phyloP scores from a whole-genome alignment of 2,329 filamentous ascomycete genomes.

The Fonsecaea multimorphosa region DNA sequence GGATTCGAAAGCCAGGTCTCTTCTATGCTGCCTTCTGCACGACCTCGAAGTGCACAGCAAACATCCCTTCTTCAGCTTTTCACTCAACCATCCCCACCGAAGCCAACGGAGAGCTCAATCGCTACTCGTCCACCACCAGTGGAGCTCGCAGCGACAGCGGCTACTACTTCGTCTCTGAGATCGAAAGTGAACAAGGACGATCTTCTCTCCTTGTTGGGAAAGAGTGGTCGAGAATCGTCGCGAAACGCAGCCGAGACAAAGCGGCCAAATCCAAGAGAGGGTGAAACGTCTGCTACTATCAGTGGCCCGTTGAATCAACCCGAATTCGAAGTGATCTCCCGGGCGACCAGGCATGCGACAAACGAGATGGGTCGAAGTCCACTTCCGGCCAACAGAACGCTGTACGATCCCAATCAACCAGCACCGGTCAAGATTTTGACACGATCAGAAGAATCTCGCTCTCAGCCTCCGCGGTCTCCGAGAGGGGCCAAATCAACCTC shows the following conservation, averaged over 20 bases:
- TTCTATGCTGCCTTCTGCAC: conserved; percentile 1
- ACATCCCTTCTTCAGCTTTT: conserved; percentile 32
- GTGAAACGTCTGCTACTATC: conserved; percentile 48
- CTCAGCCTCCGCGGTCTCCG: conserved; percentile 30
- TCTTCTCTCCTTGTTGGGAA: conserved; percentile 30
- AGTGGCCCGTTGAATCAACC: conserved; percentile 50
- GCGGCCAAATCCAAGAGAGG: conserved; percentile 30
- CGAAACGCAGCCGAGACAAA: conserved; percentile 32
- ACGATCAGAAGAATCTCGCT: conserved; percentile 35
- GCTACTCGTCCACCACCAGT: conserved; percentile 41
- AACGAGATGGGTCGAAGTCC: conserved; percentile 35
- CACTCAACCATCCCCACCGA: conserved; percentile 34
- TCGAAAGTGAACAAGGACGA: conserved; percentile 28
- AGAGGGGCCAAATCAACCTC: conserved; percentile 24
- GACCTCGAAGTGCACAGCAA: conserved; percentile 18
- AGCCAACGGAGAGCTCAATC: conserved; percentile 13
- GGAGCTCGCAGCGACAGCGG: conserved; percentile 54
- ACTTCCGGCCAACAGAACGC: conserved; percentile 31
- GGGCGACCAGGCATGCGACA: conserved; percentile 16
- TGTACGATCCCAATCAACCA: conserved; percentile 38
- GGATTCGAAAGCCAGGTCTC: conserved; percentile 8
- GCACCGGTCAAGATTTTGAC: conserved; percentile 40
- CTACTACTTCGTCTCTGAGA: conserved; percentile 39
- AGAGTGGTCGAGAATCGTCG: conserved; percentile 23
- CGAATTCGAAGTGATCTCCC: conserved; percentile 45